phyloP scores from a whole-genome alignment of 768 basidiomycete species.

The Lentinula raphanica region DNA sequence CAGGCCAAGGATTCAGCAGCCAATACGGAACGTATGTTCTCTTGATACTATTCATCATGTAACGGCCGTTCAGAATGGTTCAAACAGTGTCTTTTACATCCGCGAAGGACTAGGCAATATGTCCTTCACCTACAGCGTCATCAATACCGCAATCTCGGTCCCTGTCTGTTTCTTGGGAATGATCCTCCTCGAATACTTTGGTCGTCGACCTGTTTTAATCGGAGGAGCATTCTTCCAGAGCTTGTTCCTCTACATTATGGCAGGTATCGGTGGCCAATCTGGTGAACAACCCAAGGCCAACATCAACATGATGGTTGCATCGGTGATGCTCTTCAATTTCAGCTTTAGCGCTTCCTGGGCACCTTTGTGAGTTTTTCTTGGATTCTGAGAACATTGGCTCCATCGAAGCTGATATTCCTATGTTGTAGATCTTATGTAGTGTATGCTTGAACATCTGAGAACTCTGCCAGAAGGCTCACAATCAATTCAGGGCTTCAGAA shows the following conservation, averaged over 20 bases:
- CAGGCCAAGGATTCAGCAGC: constrained; percentile 6
- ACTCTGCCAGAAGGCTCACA: not conserved
- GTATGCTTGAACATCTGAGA: not conserved
- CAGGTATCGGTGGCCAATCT: constrained; percentile 1
- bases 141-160: constrained; percentile 5
- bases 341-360: constrained; percentile 5
- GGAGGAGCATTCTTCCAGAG: constrained; percentile 6
- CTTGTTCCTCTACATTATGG: constrained; percentile 1
- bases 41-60: not conserved
- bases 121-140: constrained; percentile 6
- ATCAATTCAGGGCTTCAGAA: not conserved
- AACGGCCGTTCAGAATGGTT: not conserved
- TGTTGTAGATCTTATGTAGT: constrained; percentile 2
- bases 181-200: constrained; percentile 6
- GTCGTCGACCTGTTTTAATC: constrained; percentile 4
- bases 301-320: constrained; percentile 4
- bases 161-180: constrained; percentile 5
- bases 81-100: constrained; percentile 5
- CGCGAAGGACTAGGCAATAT: not conserved
- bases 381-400: not conserved
- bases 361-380: not conserved
- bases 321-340: constrained; percentile 5
- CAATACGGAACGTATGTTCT: constrained; percentile 7
- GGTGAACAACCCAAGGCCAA: not conserved
- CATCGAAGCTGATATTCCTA: not conserved